A percentile compares a stretch with the other conserved stretches of the same genome.
phyloP scores from a whole-genome alignment of 2,329 filamentous ascomycete species.

The Emericellopsis atlantica region DNA sequence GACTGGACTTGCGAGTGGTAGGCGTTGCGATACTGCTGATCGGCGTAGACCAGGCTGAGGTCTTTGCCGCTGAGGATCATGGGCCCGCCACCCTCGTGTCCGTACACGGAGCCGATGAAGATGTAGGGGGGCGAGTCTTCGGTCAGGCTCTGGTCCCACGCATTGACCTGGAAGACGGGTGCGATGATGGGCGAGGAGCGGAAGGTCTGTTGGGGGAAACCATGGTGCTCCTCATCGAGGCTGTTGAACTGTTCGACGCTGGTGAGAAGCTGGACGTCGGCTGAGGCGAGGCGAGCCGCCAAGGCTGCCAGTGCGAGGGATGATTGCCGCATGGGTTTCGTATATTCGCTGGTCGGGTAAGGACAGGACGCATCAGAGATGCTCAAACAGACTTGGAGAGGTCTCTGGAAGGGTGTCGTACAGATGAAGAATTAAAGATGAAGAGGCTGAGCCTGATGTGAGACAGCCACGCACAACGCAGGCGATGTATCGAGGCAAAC shows the following conservation, averaged over 20 bases:
- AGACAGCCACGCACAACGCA: no score
- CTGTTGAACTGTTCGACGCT: slow-evolving; percentile 14
- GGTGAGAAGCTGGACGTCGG: slow-evolving; percentile 12
- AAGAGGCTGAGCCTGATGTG: no score
- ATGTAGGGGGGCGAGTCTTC: slow-evolving; percentile 15
- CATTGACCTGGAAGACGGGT: slow-evolving; percentile 20
- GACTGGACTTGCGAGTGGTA: slow-evolving; percentile 14
- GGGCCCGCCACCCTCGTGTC: slow-evolving; percentile 11
- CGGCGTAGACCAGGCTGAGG: slow-evolving; percentile 23
- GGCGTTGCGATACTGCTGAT: slow-evolving; percentile 15
- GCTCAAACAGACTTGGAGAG: no score
- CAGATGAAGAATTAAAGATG: no score
- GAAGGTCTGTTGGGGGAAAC: slow-evolving; percentile 18
- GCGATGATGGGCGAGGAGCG: slow-evolving; percentile 17
- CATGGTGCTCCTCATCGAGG: slow-evolving; percentile 10
- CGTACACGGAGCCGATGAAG: slow-evolving; percentile 16
- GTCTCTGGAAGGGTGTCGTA: no score
- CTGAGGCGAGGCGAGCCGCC: slow-evolving; percentile 3
- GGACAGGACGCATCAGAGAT: neutral
- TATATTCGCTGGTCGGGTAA: neutral
- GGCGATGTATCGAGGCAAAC: no score
- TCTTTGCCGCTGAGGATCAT: slow-evolving; percentile 21
- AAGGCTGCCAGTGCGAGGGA: neutral
- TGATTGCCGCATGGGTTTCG: neutral
- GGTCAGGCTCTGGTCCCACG: slow-evolving; percentile 11